A percentile compares a stretch with the other conserved stretches of the same genome.
Evolutionary conservation across 1,284 basidiomycete species (phyloP).

Genomic region (Mycosarcoma mackinlayi): DNA sequence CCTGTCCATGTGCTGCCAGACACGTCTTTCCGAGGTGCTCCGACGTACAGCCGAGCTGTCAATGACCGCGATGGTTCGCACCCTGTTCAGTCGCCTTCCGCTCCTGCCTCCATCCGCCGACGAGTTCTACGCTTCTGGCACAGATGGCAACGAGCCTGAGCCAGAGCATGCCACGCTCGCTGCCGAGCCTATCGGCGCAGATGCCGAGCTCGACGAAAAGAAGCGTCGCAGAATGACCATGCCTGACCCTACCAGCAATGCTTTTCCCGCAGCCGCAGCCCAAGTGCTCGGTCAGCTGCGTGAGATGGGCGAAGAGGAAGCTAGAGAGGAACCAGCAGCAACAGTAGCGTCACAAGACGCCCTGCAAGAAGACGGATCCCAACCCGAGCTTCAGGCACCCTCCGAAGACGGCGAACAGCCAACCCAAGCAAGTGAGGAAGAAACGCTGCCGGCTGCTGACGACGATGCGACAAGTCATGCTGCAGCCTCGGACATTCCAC

Average conservation of each 20-base stretch:
- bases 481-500: background rate
- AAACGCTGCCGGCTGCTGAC: background rate
- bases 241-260: conserved; percentile 67
- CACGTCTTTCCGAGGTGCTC: conserved; percentile 88
- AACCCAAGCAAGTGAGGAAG: background rate
- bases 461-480: background rate
- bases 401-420: background rate
- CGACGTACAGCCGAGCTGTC: conserved; percentile 92
- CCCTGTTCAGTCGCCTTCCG: conserved; percentile 81
- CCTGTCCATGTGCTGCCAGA: conserved; percentile 95
- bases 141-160: conserved; percentile 48
- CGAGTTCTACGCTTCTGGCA: conserved; percentile 52
- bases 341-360: conserved; percentile 7
- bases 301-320: conserved; percentile 53
- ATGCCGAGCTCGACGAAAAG: conserved; percentile 49
- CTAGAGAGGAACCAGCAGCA: conserved; percentile 30
- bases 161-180: conserved; percentile 61
- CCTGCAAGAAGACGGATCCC: background rate
- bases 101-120: conserved; percentile 69
- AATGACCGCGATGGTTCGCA: conserved; percentile 87
- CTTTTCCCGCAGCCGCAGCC: conserved; percentile 60
- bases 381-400: background rate
- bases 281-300: conserved; percentile 50
- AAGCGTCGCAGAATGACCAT: conserved; percentile 65
- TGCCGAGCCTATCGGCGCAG: conserved; percentile 53